phyloP scores from a whole-genome alignment of 345 rosid genomes.

The Ricinus communis region DNA sequence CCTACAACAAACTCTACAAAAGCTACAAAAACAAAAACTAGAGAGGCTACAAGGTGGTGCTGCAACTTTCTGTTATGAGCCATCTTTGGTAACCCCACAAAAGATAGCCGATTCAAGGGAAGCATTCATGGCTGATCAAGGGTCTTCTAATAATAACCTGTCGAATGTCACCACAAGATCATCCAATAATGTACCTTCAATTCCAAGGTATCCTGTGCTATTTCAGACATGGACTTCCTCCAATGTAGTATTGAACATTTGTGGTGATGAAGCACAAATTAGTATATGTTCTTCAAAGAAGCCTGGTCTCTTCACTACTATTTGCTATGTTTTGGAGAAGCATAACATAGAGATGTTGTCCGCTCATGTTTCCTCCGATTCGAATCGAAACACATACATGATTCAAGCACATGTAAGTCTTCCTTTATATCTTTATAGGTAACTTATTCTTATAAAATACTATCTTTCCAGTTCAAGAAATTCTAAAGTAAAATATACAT shows the following conservation, averaged over 20 bases:
- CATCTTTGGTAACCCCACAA: not conserved
- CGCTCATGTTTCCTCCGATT: conserved; percentile 49
- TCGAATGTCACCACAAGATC: conserved; percentile 4
- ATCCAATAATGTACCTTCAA: conserved; percentile 16
- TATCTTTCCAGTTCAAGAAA: too few species aligned
- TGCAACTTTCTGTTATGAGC: not conserved
- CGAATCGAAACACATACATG: conserved; percentile 44
- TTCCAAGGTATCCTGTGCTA: conserved; percentile 27
- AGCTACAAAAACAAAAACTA: conserved; percentile 39
- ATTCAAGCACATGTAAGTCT: conserved; percentile 56
- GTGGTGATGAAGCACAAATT: conserved; percentile 60
- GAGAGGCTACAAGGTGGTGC: conserved; percentile 25
- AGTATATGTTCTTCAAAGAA: conserved; percentile 50
- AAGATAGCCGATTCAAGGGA: conserved; percentile 35
- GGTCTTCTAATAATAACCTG: conserved; percentile 11
- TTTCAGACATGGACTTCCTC: conserved; percentile 62
- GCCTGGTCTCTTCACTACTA: conserved; percentile 45
- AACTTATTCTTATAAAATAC: too few species aligned
- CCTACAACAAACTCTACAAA: conserved; percentile 42
- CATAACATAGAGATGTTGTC: conserved; percentile 51
- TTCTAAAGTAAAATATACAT: too few species aligned
- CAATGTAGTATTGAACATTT: conserved; percentile 58
- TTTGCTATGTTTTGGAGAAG: conserved; percentile 61
- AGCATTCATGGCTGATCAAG: conserved; percentile 50
- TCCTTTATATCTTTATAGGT: not conserved